phyloP scores from a whole-genome alignment of 2,329 filamentous ascomycete genomes.

The Stachybotrys echinatus region DNA sequence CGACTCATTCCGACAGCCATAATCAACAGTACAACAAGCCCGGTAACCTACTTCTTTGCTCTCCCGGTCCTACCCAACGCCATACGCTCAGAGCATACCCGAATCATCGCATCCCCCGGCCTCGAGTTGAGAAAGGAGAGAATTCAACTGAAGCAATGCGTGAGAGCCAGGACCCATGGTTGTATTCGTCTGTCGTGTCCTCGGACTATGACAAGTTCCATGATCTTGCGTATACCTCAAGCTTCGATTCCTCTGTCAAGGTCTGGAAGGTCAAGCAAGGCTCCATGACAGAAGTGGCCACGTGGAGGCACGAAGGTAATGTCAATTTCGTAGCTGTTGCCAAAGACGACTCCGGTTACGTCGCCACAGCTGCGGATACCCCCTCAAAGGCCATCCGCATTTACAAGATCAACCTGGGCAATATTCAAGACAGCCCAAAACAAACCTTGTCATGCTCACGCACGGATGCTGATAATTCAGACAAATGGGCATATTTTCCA shows the following conservation, averaged over 20 bases:
- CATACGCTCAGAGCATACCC: slow-evolving; percentile 45
- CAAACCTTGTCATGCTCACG: slow-evolving; percentile 35
- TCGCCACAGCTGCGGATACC: slow-evolving; percentile 57
- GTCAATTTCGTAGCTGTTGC: slow-evolving; percentile 60
- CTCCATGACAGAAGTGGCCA: slow-evolving; percentile 35
- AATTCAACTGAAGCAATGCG: slow-evolving; percentile 54
- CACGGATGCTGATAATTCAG: slow-evolving; percentile 25
- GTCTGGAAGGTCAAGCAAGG: slow-evolving; percentile 44
- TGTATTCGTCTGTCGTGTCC: slow-evolving; percentile 59
- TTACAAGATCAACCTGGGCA: slow-evolving; percentile 38
- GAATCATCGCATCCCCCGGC: slow-evolving; percentile 52
- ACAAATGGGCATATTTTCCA: slow-evolving; percentile 58
- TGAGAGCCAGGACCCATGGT: slow-evolving; percentile 55
- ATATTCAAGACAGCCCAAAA: slow-evolving; percentile 31
- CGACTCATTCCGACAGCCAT: slow-evolving; percentile 55
- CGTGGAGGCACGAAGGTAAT: slow-evolving; percentile 52
- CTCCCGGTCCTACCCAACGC: slow-evolving; percentile 19
- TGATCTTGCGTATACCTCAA: slow-evolving; percentile 50
- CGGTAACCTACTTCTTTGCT: slow-evolving; percentile 56
- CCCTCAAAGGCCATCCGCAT: slow-evolving; percentile 49
- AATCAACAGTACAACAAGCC: slow-evolving; percentile 64
- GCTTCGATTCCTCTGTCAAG: slow-evolving; percentile 58
- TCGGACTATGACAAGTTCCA: slow-evolving; percentile 47
- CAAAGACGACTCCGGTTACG: slow-evolving; percentile 37
- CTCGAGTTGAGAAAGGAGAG: slow-evolving; percentile 45